Evolutionary conservation across 345 rosid genomes (phyloP).

Genomic region (Eutrema yunnanense): DNA sequence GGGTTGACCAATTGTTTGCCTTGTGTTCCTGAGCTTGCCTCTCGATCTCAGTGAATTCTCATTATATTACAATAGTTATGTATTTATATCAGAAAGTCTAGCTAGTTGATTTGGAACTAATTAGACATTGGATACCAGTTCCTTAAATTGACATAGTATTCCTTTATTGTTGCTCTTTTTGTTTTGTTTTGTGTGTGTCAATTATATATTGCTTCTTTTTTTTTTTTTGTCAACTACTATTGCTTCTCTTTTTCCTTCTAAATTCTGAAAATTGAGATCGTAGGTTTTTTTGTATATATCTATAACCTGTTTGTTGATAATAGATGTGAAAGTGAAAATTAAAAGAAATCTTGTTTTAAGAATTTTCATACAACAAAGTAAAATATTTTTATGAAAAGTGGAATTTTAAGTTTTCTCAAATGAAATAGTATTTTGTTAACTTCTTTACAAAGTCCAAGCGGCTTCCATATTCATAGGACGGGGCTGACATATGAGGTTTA

Average conservation of each 20-base stretch:
- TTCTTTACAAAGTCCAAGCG: not conserved
- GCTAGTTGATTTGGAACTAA: constrained; percentile 13
- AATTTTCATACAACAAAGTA: not conserved
- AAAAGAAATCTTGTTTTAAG: not conserved
- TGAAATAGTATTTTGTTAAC: not conserved
- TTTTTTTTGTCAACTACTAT: not conserved
- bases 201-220: not conserved
- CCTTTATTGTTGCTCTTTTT: not conserved
- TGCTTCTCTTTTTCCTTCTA: not conserved
- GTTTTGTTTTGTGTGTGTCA: not conserved
- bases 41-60: not conserved
- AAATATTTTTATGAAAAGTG: not conserved
- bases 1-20: constrained; percentile 17
- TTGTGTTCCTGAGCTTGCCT: constrained; percentile 4
- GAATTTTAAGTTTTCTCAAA: no score
- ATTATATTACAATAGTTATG: not conserved
- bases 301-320: not conserved
- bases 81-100: not conserved
- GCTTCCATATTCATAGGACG: not conserved
- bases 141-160: not conserved
- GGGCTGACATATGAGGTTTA: not conserved
- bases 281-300: not conserved
- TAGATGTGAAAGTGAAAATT: not conserved
- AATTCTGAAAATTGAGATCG: not conserved
- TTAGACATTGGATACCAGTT: constrained; percentile 19